Conservation (phyloP, 805 yeast genomes). For the Yamadazyma tumulicola region DNA sequence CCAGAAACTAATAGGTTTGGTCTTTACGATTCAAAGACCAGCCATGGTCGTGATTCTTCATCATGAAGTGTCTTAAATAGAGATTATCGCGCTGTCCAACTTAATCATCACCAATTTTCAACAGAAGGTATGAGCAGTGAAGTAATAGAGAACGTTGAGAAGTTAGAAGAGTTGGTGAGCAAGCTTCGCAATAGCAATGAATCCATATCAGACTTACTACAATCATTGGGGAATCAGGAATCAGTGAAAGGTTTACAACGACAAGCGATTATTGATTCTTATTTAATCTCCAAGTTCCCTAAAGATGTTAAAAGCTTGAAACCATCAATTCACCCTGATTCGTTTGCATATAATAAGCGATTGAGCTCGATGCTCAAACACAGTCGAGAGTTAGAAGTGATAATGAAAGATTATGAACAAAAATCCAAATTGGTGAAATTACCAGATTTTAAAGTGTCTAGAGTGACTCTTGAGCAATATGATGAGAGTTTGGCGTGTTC, state of each 20-base stretch:
- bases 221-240: constrained; percentile 1
- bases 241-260: constrained; percentile 9
- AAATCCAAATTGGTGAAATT: constrained; percentile 19
- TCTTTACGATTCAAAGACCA: no score
- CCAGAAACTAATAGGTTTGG: no score
- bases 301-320: constrained; percentile 20
- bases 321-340: constrained; percentile 20
- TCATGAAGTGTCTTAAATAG: no score
- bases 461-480: constrained; percentile 23
- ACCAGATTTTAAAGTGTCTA: constrained; percentile 27
- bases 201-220: constrained; percentile 1
- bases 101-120: no score
- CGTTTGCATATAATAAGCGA: constrained; percentile 27
- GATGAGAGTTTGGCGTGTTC: constrained; percentile 25
- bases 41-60: no score
- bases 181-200: constrained; percentile 3
- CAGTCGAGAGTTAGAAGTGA: constrained; percentile 20
- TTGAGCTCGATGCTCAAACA: constrained; percentile 27
- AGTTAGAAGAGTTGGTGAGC: constrained; percentile 3
- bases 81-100: no score
- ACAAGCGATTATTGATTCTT: constrained; percentile 31
- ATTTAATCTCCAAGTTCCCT: constrained; percentile 28
- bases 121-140: no score
- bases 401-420: constrained; percentile 21
- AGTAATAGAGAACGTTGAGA: no score